Base-by-base conservation (phyloP, 257 asterid genomes). In the Ballota nigra region DNA sequence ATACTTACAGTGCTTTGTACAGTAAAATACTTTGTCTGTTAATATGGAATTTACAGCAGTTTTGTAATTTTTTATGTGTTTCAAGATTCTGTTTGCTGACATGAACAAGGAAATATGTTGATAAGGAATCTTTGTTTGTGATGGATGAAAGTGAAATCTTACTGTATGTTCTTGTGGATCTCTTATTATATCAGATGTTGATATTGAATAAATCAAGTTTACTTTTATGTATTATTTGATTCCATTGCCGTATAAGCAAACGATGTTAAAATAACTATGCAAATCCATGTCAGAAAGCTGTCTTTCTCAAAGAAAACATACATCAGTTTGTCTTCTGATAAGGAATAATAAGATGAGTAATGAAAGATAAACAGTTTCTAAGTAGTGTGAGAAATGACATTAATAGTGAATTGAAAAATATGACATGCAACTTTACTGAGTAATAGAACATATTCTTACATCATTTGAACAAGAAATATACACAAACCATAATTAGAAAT, bases 21-120 rank as follows among this genome's bases (percentile, higher is more conserved):
- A 63, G 72, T 70, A 3, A 20, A 12, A 43, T 2, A 0, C 3
- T 1, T 57, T n/a, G n/a, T n/a, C n/a, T 15, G 31, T 34, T 49
- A 33, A 22, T 31, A 13, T 20, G 51, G 40, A 56, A 53, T 10
- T 38, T 10, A 40, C 43, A 12, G 47, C 68, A 11, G 43, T 73
- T 26, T 56, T 49, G 49, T 9, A 36, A 68, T 59, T 75, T 75
- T n/a, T n/a, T n/a, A n/a, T n/a, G n/a, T 34, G 23, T 40, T 40
- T 43, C 6, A 45, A 11, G 73, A 47, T 29, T 68, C 12, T 68
- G 24, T 63, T 68, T 33, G 69, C 13, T 31, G 57, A 34, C 63
- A 52, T 0, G 18, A 68, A 18, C 75, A 16, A 75, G 52, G 52
- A 43, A 13, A 28, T 5, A 29, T 26, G 49, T 16, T 11, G 1